These are phyloP conservation scores for Ottelia alismoides DNA, from an alignment of 106 monocot species.

Conservation along the genomic window DNA sequence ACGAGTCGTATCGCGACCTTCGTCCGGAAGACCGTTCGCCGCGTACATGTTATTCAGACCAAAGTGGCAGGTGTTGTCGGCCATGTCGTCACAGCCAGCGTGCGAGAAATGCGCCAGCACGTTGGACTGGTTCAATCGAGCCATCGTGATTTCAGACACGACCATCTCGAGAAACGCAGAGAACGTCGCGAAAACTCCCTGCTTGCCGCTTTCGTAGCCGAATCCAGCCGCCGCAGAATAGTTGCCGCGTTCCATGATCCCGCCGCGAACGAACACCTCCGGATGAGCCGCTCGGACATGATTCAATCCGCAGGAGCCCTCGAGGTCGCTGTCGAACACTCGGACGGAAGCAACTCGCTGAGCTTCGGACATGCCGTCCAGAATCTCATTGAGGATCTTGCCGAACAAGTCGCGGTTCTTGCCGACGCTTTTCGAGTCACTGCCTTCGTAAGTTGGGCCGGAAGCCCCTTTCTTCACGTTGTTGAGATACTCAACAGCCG, in stretches of 20 bases:
- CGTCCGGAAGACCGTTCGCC: background rate
- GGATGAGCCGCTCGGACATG: background rate
- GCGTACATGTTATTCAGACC: background rate
- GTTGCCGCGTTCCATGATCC: background rate
- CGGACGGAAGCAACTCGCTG: background rate
- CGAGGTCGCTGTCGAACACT: background rate
- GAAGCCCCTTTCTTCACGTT: background rate
- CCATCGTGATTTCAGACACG: background rate
- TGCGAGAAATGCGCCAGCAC: background rate
- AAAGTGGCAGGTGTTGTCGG: slow-evolving; percentile 1
- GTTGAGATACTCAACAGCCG: background rate
- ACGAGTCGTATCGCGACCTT: background rate
- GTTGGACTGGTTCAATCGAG: background rate
- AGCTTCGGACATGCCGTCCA: background rate
- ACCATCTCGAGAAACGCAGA: background rate
- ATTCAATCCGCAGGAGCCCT: background rate
- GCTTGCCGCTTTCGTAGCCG: background rate
- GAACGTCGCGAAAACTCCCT: background rate
- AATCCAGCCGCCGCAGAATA: background rate
- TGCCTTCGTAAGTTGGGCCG: background rate
- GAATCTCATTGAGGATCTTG: background rate
- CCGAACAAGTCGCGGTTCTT: background rate
- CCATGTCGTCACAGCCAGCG: background rate
- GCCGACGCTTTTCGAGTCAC: background rate
- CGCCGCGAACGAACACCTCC: background rate